Conservation (phyloP, 345 rosid species). For the Eutrema yunnanense region DNA sequence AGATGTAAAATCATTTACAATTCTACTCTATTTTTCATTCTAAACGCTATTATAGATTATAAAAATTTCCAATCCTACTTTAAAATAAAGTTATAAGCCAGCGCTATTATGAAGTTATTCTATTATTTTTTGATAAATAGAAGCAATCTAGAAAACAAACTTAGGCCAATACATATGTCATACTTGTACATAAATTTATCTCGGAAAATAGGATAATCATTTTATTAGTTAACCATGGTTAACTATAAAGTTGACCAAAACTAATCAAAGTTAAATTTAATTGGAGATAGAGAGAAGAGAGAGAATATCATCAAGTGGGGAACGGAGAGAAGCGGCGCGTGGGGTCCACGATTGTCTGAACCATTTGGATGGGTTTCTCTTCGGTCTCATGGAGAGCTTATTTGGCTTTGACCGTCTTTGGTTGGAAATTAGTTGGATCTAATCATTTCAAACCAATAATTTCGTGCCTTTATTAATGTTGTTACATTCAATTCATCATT, state of each 20-base stretch:
- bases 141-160: not conserved
- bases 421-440: slow-evolving; percentile 33
- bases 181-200: not conserved
- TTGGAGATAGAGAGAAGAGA: slow-evolving; percentile 14
- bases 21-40: too few relatives aligned
- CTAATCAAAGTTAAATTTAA: slow-evolving; percentile 21
- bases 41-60: too few relatives aligned
- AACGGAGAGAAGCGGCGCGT: slow-evolving; percentile 26
- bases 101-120: too few relatives aligned
- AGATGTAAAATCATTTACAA: not conserved
- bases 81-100: too few relatives aligned
- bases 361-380: slow-evolving; percentile 17
- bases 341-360: slow-evolving; percentile 34
- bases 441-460: slow-evolving; percentile 31
- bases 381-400: slow-evolving; percentile 20
- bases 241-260: slow-evolving; percentile 27
- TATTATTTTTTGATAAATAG: too few relatives aligned
- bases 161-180: not conserved
- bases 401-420: slow-evolving; percentile 31
- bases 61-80: too few relatives aligned
- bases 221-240: slow-evolving; percentile 23
- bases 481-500: slow-evolving; percentile 1
- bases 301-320: slow-evolving; percentile 12
- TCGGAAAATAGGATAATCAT: not conserved
- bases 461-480: slow-evolving; percentile 23